phyloP scores from a whole-genome alignment of 768 basidiomycete genomes.

The Rhizopogon vesiculosus region DNA sequence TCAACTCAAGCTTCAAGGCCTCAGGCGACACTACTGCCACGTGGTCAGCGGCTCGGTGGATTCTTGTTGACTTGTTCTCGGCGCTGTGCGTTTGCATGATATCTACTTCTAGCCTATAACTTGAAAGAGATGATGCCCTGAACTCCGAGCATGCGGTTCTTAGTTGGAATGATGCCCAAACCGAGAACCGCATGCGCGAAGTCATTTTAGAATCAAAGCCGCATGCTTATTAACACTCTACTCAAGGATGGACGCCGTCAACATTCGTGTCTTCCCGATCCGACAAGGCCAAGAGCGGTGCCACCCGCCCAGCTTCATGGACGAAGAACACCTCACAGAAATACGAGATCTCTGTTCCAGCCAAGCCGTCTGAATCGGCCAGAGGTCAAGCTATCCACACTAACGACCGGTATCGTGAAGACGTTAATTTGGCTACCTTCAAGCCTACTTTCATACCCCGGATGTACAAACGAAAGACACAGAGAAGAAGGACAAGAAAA shows the following conservation, averaged over 20 bases:
- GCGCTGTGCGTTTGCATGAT: too few species aligned
- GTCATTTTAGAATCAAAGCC: slow-evolving; percentile 23
- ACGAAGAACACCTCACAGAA: slow-evolving; percentile 93
- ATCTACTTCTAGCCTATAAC: too few species aligned
- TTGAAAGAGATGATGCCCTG: too few species aligned
- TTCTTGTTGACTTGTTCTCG: too few species aligned
- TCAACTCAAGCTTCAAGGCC: too few species aligned
- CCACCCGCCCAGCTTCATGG: slow-evolving; percentile 84
- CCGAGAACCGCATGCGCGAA: too few species aligned
- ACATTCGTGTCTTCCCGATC: slow-evolving; percentile 87
- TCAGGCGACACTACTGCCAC: too few species aligned
- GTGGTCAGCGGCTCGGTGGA: too few species aligned
- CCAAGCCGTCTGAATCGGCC: too few species aligned
- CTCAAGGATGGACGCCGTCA: slow-evolving; percentile 89
- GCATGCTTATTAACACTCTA: background rate
- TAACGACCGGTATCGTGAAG: slow-evolving; percentile 4
- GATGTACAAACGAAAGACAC: slow-evolving; percentile 58
- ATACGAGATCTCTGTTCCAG: slow-evolving; percentile 37
- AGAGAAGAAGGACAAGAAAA: slow-evolving; percentile 44
- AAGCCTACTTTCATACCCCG: slow-evolving; percentile 82
- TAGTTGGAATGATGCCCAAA: too few species aligned
- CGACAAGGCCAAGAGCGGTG: slow-evolving; percentile 63
- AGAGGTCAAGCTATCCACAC: background rate
- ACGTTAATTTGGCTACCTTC: slow-evolving; percentile 64
- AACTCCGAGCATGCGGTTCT: too few species aligned